A percentile compares a stretch with the other conserved stretches of the same genome.
phyloP scores from a whole-genome alignment of 2,329 filamentous ascomycete genomes.

The Botrytis paeoniae region DNA sequence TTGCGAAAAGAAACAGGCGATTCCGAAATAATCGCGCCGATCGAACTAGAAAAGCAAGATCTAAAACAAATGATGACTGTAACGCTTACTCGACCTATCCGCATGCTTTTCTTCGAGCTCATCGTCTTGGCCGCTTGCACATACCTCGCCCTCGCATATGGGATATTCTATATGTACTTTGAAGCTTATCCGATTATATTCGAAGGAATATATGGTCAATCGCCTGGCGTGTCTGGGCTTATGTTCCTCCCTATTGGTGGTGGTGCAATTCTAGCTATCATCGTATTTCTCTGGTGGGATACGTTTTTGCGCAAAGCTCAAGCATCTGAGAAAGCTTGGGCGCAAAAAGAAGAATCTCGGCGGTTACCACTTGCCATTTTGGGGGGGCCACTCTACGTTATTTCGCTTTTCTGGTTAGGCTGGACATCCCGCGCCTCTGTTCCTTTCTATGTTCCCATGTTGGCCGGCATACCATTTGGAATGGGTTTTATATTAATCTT shows the following conservation, averaged over 20 bases:
- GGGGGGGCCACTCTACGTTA: conserved; percentile 44
- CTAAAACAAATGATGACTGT: conserved; percentile 50
- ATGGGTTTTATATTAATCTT: conserved; percentile 53
- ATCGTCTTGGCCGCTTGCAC: conserved; percentile 61
- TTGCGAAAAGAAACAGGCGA: conserved; percentile 58
- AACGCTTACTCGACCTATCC: conserved; percentile 57
- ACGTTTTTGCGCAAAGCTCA: conserved; percentile 50
- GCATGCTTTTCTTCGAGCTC: conserved; percentile 59
- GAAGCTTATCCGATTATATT: conserved; percentile 65
- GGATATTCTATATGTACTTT: conserved; percentile 62
- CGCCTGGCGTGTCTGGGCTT: conserved; percentile 54
- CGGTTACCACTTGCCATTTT: conserved; percentile 48
- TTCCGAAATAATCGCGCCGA: conserved; percentile 54
- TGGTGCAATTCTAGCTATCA: conserved; percentile 51
- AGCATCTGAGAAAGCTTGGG: conserved; percentile 45
- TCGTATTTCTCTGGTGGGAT: conserved; percentile 50
- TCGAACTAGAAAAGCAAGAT: conserved; percentile 59
- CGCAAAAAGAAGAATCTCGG: conserved; percentile 50
- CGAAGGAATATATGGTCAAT: conserved; percentile 57
- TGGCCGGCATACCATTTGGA: conserved; percentile 55
- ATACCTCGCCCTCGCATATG: conserved; percentile 60
- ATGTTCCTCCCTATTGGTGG: conserved; percentile 55
- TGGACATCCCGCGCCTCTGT: conserved; percentile 53
- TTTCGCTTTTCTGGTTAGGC: conserved; percentile 57
- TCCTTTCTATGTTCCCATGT: conserved; percentile 54